Evolutionary conservation across 176 grass and related monocot species (phyloP).

Genomic region (Juncus inflexus): DNA sequence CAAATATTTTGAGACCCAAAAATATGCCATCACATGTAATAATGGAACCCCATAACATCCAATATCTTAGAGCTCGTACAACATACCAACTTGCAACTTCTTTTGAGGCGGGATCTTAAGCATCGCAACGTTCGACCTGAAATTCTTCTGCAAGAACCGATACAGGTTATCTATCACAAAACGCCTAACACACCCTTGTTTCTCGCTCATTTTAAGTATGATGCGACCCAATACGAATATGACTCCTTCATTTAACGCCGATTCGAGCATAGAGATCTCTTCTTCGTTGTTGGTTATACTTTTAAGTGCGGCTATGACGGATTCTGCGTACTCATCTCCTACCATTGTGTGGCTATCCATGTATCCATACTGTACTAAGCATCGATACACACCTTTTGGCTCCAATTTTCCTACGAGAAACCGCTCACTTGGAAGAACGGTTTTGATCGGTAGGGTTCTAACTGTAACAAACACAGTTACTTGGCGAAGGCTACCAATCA

Average conservation of each 20-base stretch:
- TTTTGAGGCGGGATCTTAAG: constrained; percentile 53
- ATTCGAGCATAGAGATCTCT: constrained; percentile 38
- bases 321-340: constrained; percentile 52
- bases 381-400: constrained; percentile 55
- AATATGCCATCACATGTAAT: too few species aligned
- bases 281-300: constrained; percentile 36
- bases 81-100: constrained; percentile 62
- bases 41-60: neutral
- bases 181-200: constrained; percentile 36
- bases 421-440: constrained; percentile 56
- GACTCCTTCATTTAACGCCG: constrained; percentile 42
- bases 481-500: constrained; percentile 44
- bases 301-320: constrained; percentile 48
- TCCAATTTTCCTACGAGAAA: constrained; percentile 64
- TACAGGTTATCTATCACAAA: constrained; percentile 50
- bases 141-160: constrained; percentile 80
- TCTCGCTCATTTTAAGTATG: constrained; percentile 44
- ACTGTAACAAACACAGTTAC: constrained; percentile 72
- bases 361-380: constrained; percentile 76
- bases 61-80: constrained; percentile 59
- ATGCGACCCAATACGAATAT: constrained; percentile 67
- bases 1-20: too few species aligned
- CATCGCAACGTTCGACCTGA: constrained; percentile 60
- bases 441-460: constrained; percentile 49
- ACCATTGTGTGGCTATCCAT: constrained; percentile 65